Conservation (phyloP, 2,329 filamentous ascomycete genomes). For the Paraconiothyrium brasiliense region DNA sequence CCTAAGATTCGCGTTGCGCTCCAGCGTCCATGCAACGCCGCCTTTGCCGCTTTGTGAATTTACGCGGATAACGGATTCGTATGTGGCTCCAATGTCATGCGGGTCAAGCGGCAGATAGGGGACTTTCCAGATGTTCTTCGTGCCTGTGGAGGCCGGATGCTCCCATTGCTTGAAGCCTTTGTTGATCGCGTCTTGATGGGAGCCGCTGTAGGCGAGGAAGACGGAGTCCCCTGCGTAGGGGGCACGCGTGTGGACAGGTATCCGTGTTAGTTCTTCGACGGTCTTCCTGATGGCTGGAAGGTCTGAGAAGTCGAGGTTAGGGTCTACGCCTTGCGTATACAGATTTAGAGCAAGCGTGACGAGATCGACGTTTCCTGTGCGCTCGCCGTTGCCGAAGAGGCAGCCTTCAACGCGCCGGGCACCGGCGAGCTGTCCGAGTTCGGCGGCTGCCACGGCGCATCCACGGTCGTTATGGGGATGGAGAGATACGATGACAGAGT, state of each 20-base stretch:
- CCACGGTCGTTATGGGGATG: conserved; percentile 96
- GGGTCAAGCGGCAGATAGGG: conserved; percentile 95
- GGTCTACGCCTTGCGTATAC: conserved; percentile 90
- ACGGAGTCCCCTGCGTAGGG: conserved; percentile 92
- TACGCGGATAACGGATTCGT: conserved; percentile 97
- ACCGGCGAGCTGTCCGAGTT: conserved; percentile 95
- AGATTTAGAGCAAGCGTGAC: conserved; percentile 93
- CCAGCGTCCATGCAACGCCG: conserved; percentile 92
- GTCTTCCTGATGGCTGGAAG: conserved; percentile 85
- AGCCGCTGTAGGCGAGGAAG: conserved; percentile 90
- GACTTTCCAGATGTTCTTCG: conserved; percentile 78
- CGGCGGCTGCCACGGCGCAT: conserved; percentile 86
- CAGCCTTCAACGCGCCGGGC: conserved; percentile 94
- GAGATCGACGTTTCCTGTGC: conserved; percentile 94
- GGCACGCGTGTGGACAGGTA: conserved; percentile 86
- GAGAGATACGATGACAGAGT: conserved; percentile 87
- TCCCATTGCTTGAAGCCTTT: conserved; percentile 81
- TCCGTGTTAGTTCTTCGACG: conserved; percentile 93
- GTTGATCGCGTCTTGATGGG: conserved; percentile 95
- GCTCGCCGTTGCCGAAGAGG: conserved; percentile 92
- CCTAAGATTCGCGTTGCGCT: conserved; percentile 87
- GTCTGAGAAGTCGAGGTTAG: conserved; percentile 90
- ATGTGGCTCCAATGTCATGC: conserved; percentile 92
- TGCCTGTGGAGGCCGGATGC: conserved; percentile 61
- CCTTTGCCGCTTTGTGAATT: conserved; percentile 97